A percentile compares a stretch with the other conserved stretches of the same genome.
Conservation (phyloP, 352 stramenopile genomes). For the Phytophthora citricola region DNA sequence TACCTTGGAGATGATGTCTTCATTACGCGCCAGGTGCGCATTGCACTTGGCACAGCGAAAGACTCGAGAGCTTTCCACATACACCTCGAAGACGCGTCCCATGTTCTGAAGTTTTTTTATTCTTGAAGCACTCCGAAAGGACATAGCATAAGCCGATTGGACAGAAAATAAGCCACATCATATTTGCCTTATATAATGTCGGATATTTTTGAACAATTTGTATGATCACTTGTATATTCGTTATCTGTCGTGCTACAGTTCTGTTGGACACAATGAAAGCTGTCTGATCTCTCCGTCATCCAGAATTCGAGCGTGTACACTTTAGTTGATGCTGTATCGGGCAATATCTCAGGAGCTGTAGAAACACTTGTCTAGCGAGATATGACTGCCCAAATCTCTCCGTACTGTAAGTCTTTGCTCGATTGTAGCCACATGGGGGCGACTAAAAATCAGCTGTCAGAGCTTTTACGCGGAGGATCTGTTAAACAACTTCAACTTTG, state of each 20-base stretch:
- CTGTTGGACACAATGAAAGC: background rate
- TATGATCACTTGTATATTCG: too few relatives aligned
- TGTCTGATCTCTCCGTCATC: background rate
- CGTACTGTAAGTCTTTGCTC: background rate
- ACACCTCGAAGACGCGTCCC: conserved; percentile 90
- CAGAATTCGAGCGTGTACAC: too few relatives aligned
- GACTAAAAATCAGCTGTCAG: conserved; percentile 22
- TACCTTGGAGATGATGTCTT: conserved; percentile 96
- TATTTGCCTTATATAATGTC: too few relatives aligned
- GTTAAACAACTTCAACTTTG: conserved; percentile 18
- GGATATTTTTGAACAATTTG: too few relatives aligned
- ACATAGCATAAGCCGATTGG: too few relatives aligned
- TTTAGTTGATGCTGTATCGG: too few relatives aligned
- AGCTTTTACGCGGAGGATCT: conserved; percentile 9
- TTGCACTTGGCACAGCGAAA: conserved; percentile 93
- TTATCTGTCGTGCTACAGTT: background rate
- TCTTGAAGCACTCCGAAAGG: conserved; percentile 10
- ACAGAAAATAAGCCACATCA: too few relatives aligned
- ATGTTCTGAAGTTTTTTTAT: conserved; percentile 33
- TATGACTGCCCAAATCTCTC: background rate
- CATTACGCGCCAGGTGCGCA: conserved; percentile 91
- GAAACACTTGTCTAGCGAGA: background rate
- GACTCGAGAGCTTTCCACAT: conserved; percentile 90
- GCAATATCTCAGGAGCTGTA: background rate
- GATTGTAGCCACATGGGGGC: conserved; percentile 2